phyloP scores from a whole-genome alignment of 495 filamentous ascomycete genomes.

The Xylaria bambusicola region DNA sequence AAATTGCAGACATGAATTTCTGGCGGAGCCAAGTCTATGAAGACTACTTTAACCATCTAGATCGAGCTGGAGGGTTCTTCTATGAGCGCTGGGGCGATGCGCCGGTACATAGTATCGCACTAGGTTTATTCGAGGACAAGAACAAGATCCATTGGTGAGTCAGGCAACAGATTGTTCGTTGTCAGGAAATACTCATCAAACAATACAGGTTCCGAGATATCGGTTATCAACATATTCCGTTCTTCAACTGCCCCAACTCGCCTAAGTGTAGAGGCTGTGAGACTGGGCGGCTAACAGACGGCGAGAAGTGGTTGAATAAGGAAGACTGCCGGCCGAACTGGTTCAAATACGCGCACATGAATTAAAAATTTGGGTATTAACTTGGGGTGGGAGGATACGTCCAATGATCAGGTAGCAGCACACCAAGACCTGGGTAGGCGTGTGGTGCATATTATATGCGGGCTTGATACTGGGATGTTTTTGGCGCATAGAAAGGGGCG shows the following conservation, averaged over 20 bases:
- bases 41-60: slow-evolving; percentile 94
- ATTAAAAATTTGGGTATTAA: slow-evolving; percentile 47
- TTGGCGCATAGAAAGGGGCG: slow-evolving; percentile 21
- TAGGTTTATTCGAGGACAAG: slow-evolving; percentile 89
- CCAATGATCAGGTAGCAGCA: slow-evolving; percentile 10
- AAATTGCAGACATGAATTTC: slow-evolving; percentile 94
- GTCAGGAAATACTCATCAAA: background rate
- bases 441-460: background rate
- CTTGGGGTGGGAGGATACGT: slow-evolving; percentile 21
- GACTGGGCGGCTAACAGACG: slow-evolving; percentile 83
- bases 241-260: slow-evolving; percentile 97
- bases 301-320: slow-evolving; percentile 76
- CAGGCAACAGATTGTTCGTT: background rate
- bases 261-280: slow-evolving; percentile 91
- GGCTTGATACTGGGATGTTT: slow-evolving; percentile 8
- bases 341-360: slow-evolving; percentile 91
- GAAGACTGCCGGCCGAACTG: slow-evolving; percentile 97
- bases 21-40: slow-evolving; percentile 91
- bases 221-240: slow-evolving; percentile 97
- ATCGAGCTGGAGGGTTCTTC: slow-evolving; percentile 94
- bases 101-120: slow-evolving; percentile 92
- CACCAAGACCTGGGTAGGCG: slow-evolving; percentile 1
- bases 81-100: slow-evolving; percentile 99
- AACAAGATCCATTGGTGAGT: slow-evolving; percentile 93
- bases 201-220: slow-evolving; percentile 92